Conservation (phyloP, 805 yeast species). For the Ogataea ramenticola region DNA sequence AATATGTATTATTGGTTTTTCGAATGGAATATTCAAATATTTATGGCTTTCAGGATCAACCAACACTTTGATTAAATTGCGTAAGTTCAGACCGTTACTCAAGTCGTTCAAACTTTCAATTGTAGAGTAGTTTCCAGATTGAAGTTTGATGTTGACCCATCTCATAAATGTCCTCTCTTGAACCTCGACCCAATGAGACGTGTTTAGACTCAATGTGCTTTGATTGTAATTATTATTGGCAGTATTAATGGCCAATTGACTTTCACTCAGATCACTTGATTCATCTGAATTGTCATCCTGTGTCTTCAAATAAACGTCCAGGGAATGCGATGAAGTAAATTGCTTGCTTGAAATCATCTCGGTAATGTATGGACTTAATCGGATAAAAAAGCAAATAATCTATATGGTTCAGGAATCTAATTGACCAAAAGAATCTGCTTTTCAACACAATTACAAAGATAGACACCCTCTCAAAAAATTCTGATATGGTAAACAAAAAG, state of each 20-base stretch:
- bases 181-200: conserved; percentile 30
- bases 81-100: conserved; percentile 33
- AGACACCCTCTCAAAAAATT: no score
- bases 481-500: no score
- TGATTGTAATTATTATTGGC: neutral
- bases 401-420: no score
- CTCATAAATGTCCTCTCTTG: conserved; percentile 43
- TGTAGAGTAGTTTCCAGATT: conserved; percentile 7
- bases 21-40: conserved; percentile 17
- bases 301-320: neutral
- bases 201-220: conserved; percentile 2
- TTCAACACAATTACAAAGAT: no score
- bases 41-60: conserved; percentile 14
- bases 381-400: no score
- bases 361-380: neutral
- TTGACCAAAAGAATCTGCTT: no score
- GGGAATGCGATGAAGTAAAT: neutral
- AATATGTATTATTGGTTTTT: conserved; percentile 33
- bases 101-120: conserved; percentile 28
- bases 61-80: conserved; percentile 29
- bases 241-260: no score
- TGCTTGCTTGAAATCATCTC: neutral
- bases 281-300: neutral
- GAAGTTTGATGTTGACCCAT: conserved; percentile 39
- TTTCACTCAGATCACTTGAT: neutral